These are phyloP conservation scores for Ophiosphaerella korrae DNA, from an alignment of 2,329 filamentous ascomycete genomes.

Conservation along the genomic window DNA sequence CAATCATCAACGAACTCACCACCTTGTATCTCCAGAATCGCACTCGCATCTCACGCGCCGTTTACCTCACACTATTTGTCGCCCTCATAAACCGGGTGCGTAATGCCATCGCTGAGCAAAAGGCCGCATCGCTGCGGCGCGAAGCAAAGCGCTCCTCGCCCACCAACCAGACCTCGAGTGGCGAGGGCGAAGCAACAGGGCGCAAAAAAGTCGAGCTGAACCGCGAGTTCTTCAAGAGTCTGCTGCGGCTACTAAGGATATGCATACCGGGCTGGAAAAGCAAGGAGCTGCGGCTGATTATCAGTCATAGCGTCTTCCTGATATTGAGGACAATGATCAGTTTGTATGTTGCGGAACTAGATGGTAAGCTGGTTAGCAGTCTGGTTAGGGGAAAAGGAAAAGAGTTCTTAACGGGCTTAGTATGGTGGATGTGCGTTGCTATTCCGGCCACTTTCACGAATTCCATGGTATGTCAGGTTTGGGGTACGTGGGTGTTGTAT, in stretches of 20 bases:
- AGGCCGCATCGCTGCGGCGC: slow-evolving; percentile 74
- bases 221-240: slow-evolving; percentile 78
- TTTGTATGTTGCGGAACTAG: slow-evolving; percentile 93
- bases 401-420: slow-evolving; percentile 84
- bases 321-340: slow-evolving; percentile 90
- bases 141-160: slow-evolving; percentile 55
- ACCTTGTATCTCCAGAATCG: slow-evolving; percentile 46
- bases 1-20: slow-evolving; percentile 46
- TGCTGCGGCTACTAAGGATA: slow-evolving; percentile 80
- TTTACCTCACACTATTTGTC: slow-evolving; percentile 50
- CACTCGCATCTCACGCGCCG: slow-evolving; percentile 49
- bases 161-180: slow-evolving; percentile 43
- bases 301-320: slow-evolving; percentile 92
- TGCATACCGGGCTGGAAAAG: slow-evolving; percentile 89
- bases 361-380: slow-evolving; percentile 89
- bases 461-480: slow-evolving; percentile 76
- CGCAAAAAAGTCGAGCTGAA: slow-evolving; percentile 90
- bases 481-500: background rate
- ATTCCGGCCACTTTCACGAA: slow-evolving; percentile 97
- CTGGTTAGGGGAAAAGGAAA: slow-evolving; percentile 88
- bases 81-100: slow-evolving; percentile 74
- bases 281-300: slow-evolving; percentile 82
- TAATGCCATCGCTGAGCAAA: slow-evolving; percentile 90
- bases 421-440: slow-evolving; percentile 99
- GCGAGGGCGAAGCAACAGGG: slow-evolving; percentile 45